phyloP scores from a whole-genome alignment of 78 protist species.

The Dictyostelium purpureum region DNA sequence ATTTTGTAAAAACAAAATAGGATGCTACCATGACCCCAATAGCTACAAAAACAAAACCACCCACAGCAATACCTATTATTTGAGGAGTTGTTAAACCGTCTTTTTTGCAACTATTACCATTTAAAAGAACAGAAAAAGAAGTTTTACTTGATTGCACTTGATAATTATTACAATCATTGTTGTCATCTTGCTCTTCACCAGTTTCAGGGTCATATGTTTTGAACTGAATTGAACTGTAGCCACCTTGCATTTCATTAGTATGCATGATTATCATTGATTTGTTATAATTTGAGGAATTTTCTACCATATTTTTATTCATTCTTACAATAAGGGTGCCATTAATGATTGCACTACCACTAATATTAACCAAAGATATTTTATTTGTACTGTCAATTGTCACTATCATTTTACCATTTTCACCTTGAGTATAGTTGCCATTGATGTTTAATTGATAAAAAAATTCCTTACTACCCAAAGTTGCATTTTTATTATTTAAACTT shows the following conservation, averaged over 20 bases:
- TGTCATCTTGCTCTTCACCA: neutral
- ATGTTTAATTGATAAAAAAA: neutral
- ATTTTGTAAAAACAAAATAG: neutral
- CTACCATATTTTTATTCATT: neutral
- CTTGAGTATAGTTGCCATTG: neutral
- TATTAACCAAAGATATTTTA: neutral
- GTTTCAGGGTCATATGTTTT: neutral
- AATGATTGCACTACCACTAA: too few relatives aligned
- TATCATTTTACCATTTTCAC: neutral
- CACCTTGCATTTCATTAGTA: neutral
- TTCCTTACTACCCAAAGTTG: neutral
- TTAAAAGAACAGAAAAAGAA: neutral
- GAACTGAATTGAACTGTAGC: neutral
- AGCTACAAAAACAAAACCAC: neutral
- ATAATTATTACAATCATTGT: conserved; percentile 3
- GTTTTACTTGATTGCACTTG: neutral
- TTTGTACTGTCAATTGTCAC: neutral
- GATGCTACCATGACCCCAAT: neutral
- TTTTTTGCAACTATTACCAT: neutral
- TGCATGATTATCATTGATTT: neutral
- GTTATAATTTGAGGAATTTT: neutral
- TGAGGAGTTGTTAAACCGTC: neutral
- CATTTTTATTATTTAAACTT: too few relatives aligned
- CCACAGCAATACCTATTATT: neutral
- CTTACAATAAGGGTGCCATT: neutral